phyloP scores from a whole-genome alignment of 805 yeast genomes.

The Blastobotrys terrestris region DNA sequence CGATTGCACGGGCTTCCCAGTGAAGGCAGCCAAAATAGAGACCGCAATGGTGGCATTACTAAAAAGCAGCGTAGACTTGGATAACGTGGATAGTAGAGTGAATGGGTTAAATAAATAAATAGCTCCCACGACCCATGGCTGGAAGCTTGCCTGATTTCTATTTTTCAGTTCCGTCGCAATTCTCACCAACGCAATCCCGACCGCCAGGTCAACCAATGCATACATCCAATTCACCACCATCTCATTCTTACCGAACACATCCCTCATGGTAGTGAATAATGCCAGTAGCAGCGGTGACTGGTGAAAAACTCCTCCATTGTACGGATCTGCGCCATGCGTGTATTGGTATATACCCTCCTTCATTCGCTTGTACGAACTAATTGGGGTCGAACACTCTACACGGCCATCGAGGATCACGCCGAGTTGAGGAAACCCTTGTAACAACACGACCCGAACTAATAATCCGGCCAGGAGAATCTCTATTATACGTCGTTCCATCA shows the following conservation, averaged over 20 bases:
- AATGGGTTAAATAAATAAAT: slow-evolving; percentile 79
- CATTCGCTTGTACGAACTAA: slow-evolving; percentile 56
- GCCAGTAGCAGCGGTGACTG: slow-evolving; percentile 73
- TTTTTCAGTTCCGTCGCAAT: slow-evolving; percentile 9
- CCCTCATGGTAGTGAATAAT: slow-evolving; percentile 38
- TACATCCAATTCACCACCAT: slow-evolving; percentile 38
- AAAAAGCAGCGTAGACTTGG: slow-evolving; percentile 62
- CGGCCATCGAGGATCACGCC: slow-evolving; percentile 39
- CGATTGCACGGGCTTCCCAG: slow-evolving; percentile 37
- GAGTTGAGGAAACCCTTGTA: slow-evolving; percentile 20
- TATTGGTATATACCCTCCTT: slow-evolving; percentile 63
- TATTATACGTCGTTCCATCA: not conserved
- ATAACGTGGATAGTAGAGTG: slow-evolving; percentile 56
- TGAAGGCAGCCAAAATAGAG: slow-evolving; percentile 41
- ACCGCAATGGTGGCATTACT: slow-evolving; percentile 51
- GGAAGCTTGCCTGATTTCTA: slow-evolving; percentile 25
- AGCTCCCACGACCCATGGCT: slow-evolving; percentile 45
- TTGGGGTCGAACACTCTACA: slow-evolving; percentile 65
- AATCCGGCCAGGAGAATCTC: slow-evolving; percentile 14
- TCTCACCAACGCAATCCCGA: slow-evolving; percentile 44
- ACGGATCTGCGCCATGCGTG: slow-evolving; percentile 53
- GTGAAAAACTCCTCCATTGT: slow-evolving; percentile 80
- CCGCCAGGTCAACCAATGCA: slow-evolving; percentile 52
- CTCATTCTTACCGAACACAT: slow-evolving; percentile 5
- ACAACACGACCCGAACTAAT: slow-evolving; percentile 20